Conservation (phyloP, 495 filamentous ascomycete genomes). For the Podospora comata region DNA sequence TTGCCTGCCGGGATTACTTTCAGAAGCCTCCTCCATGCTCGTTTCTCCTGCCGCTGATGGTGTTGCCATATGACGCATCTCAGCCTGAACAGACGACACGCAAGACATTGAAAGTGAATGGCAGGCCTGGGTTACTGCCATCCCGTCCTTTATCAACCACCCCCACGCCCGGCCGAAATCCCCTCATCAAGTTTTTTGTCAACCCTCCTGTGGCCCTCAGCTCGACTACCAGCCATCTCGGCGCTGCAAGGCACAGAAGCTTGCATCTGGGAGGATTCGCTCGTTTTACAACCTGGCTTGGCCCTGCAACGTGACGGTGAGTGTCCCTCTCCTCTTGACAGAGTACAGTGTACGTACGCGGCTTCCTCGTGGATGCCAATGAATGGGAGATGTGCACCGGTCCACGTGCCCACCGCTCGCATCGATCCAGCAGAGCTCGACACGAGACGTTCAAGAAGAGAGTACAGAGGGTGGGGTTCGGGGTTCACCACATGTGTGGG, state of each 20-base stretch:
- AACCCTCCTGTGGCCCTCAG: neutral
- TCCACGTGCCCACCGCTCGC: constrained; percentile 1
- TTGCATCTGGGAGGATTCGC: constrained; percentile 1
- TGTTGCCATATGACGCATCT: neutral
- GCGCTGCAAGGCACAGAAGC: constrained; percentile 6
- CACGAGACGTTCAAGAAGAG: neutral
- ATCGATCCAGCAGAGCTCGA: neutral
- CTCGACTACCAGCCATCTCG: neutral
- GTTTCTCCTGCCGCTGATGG: neutral
- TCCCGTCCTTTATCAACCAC: neutral
- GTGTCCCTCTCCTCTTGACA: neutral
- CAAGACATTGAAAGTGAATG: neutral
- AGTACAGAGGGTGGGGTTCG: neutral
- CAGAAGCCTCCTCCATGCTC: neutral
- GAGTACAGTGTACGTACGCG: neutral
- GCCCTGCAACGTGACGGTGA: neutral
- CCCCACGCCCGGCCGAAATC: neutral
- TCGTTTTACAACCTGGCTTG: neutral
- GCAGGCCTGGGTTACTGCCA: neutral
- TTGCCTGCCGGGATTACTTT: neutral
- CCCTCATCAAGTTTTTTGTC: neutral
- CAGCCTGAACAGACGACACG: neutral
- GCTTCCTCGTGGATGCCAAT: neutral
- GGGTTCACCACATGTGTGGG: neutral
- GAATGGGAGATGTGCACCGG: constrained; percentile 4